Percentiles rank a stretch among this genome's conserved stretches.
Evolutionary conservation across 306 rosid species (phyloP).

Genomic region (Glycine soja): DNA sequence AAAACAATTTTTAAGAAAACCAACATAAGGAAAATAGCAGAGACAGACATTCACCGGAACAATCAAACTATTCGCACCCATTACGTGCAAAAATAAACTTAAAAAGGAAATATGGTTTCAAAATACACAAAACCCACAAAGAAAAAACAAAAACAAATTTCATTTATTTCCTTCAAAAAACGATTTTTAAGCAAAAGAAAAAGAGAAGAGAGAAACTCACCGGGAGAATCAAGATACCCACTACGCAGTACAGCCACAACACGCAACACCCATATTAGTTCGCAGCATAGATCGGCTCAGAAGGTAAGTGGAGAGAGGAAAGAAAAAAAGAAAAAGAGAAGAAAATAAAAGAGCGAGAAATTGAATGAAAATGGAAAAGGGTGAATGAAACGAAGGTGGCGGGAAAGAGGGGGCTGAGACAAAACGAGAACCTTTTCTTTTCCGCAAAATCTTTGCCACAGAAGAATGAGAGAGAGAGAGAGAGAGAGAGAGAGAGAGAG

Average conservation of each 20-base stretch:
- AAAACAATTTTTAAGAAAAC: neutral
- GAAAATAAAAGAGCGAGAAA: neutral
- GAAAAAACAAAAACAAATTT: neutral
- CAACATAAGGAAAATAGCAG: neutral
- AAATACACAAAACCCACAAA: neutral
- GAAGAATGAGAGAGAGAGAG: no score
- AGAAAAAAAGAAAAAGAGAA: neutral
- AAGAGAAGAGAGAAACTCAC: conserved; percentile 12
- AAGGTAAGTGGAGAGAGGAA: conserved; percentile 2
- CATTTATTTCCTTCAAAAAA: neutral
- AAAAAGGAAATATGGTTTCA: neutral
- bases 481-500: no score
- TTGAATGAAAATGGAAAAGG: neutral
- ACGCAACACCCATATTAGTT: conserved; percentile 33
- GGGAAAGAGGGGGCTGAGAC: conserved; percentile 38
- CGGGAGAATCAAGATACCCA: conserved; percentile 26
- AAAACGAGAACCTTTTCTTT: conserved; percentile 41
- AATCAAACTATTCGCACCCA: neutral
- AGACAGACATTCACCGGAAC: neutral
- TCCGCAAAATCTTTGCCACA: neutral
- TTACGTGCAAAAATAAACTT: neutral
- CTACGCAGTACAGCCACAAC: neutral
- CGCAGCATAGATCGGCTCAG: conserved; percentile 42
- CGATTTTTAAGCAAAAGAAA: neutral
- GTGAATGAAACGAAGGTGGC: conserved; percentile 47